Conservation (phyloP, 257 asterid genomes). For the Rehmannia glutinosa region DNA sequence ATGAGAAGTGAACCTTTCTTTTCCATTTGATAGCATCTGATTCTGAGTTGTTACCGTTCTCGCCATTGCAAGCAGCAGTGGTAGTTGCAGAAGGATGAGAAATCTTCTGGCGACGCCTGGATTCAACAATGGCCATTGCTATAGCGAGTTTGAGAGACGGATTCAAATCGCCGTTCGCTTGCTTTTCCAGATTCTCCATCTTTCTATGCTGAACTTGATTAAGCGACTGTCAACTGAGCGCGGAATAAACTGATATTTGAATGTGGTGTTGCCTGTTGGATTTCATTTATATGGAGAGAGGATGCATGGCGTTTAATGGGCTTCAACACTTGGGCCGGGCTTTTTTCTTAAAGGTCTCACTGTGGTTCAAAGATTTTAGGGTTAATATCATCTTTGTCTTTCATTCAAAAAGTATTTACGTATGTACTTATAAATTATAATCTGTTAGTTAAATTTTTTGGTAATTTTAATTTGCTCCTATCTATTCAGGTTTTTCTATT, state of each 20-base stretch:
- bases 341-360: no score
- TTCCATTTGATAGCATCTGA: conserved; percentile 69
- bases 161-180: conserved; percentile 18
- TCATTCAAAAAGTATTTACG: no score
- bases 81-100: conserved; percentile 22
- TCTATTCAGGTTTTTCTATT: no score
- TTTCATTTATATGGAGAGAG: no score
- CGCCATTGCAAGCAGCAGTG: conserved; percentile 13
- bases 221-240: conserved; percentile 14
- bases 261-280: not conserved
- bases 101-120: conserved; percentile 46
- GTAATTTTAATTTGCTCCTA: no score
- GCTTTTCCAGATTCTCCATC: conserved; percentile 45
- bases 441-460: no score
- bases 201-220: not conserved
- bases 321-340: no score
- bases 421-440: no score
- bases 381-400: no score
- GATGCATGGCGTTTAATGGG: no score
- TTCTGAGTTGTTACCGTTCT: conserved; percentile 18
- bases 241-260: conserved; percentile 22
- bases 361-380: no score
- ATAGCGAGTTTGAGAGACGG: conserved; percentile 64
- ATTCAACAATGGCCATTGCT: conserved; percentile 58
- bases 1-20: conserved; percentile 40